Evolutionary conservation across 1,139 yeast genomes (phyloP).

Genomic region (Hemisphaericaspora lyxosophila): DNA sequence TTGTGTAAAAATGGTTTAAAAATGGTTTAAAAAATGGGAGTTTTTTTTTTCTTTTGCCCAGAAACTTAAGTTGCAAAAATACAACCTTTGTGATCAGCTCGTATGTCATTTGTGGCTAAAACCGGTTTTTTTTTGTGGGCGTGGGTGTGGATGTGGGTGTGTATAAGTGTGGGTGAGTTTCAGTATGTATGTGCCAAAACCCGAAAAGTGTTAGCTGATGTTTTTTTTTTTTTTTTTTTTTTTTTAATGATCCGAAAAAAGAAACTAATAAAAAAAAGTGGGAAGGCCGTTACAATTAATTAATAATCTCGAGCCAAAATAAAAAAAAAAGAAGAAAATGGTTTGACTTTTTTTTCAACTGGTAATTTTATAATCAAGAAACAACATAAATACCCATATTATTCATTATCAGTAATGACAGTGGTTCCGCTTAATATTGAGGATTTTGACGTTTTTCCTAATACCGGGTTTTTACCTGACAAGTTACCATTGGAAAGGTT

Average conservation of each 20-base stretch:
- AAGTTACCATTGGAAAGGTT: slow-evolving; percentile 60
- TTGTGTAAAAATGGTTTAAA: too few species aligned
- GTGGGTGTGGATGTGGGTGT: too few species aligned
- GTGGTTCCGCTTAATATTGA: slow-evolving; percentile 29
- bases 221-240: neutral
- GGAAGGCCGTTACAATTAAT: slow-evolving; percentile 1
- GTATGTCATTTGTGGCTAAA: too few species aligned
- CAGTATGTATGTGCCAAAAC: too few species aligned
- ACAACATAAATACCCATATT: too few species aligned
- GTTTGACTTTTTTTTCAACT: neutral
- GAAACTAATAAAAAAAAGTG: neutral
- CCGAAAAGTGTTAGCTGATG: too few species aligned
- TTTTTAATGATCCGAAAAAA: neutral
- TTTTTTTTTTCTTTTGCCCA: too few species aligned
- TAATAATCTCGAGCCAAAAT: neutral
- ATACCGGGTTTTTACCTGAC: slow-evolving; percentile 77
- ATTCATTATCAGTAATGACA: neutral
- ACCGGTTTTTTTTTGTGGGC: too few species aligned
- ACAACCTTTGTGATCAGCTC: neutral
- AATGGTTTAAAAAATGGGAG: too few species aligned
- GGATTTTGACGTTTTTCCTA: slow-evolving; percentile 69
- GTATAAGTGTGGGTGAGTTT: too few species aligned
- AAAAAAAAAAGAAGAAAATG: neutral
- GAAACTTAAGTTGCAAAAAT: slow-evolving; percentile 2
- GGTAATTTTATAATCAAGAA: too few species aligned